Base-by-base conservation (phyloP, 192 early-diverging fungal genomes). In the Lobosporangium transversale region DNA sequence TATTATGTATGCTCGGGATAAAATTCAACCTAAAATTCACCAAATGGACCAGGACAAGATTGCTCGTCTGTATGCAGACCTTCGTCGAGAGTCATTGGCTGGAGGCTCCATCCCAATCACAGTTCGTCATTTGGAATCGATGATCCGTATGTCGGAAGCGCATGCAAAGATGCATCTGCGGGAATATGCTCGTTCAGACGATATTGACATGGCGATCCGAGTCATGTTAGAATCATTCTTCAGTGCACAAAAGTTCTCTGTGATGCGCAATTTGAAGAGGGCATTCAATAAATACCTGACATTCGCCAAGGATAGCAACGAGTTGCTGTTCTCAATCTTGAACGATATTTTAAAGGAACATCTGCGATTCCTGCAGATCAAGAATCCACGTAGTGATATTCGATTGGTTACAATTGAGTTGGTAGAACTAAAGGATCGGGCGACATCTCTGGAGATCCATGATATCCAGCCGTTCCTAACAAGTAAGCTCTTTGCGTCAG, bases 121-220 rank as follows among this genome's bases (percentile, higher is more conserved):
- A 17, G 92, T 95, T 36, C 92, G 94, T 69, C 92, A 95, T 69
- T 84, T 94, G 54, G 94, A 95, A 69, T 90, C 91, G 3, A 95
- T 94, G 88, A 86, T 95, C 33, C 91, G 94, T 14, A 80, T 95
- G 83, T 83, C 92, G 9, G 94, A 95, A 73, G 92, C 94, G 1
- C 90, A 97, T 67, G 97, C 97, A 11, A 91, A 91, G 59, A 97
- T 99, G 95, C 97, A 99, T 62, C 81, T 99, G 61, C 91, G 95
- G 33, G 94, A 95, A 68, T 89, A 91, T 60, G 96, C 97, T 1
- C 88, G 91, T 33, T 87, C 91, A 35, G 94, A 94, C 78, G 97
- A 99, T 75, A 84, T 99, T 11, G 94, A 99, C 62, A 89, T 94
- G 58, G 97, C 97, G 0, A 97, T 97, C 66, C 85, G 91, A 14